Evolutionary conservation across 257 asterid genomes (phyloP).

Genomic region (Echium plantagineum): DNA sequence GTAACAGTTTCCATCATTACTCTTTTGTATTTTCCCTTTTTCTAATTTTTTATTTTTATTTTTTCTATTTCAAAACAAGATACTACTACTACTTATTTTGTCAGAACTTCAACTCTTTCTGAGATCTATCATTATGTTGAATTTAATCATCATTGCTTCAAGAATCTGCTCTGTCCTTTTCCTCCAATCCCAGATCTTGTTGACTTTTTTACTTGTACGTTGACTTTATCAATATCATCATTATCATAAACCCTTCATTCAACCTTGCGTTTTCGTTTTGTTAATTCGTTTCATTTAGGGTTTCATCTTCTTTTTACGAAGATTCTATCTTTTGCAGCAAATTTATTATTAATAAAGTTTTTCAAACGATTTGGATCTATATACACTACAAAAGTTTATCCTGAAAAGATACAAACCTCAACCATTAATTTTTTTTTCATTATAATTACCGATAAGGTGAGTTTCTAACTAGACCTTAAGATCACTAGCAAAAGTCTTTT

Average conservation of each 20-base stretch:
- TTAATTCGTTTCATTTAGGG: conserved; percentile 26
- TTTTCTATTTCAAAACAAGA: too few species aligned
- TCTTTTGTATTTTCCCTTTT: conserved; percentile 4
- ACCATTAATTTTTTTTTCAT: too few species aligned
- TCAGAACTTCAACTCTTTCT: conserved; percentile 24
- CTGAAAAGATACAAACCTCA: too few species aligned
- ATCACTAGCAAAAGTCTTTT: too few species aligned
- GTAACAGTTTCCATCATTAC: conserved; percentile 37
- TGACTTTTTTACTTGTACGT: conserved; percentile 2
- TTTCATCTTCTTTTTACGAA: conserved; percentile 8
- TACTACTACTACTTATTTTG: conserved; percentile 21
- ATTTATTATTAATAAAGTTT: too few species aligned
- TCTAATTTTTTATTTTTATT: not conserved
- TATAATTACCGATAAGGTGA: too few species aligned
- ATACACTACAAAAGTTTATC: too few species aligned
- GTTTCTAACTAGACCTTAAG: too few species aligned
- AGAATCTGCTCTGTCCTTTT: conserved; percentile 33
- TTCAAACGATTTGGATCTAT: too few species aligned
- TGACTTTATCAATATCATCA: conserved; percentile 12
- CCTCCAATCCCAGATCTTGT: conserved; percentile 14
- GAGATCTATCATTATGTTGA: conserved; percentile 19
- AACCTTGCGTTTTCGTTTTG: not conserved
- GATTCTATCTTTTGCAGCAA: too few species aligned
- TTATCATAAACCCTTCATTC: conserved; percentile 8
- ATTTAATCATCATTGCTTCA: conserved; percentile 36